phyloP scores from a whole-genome alignment of 805 yeast genomes.

The Yarrowia alimentaria region DNA sequence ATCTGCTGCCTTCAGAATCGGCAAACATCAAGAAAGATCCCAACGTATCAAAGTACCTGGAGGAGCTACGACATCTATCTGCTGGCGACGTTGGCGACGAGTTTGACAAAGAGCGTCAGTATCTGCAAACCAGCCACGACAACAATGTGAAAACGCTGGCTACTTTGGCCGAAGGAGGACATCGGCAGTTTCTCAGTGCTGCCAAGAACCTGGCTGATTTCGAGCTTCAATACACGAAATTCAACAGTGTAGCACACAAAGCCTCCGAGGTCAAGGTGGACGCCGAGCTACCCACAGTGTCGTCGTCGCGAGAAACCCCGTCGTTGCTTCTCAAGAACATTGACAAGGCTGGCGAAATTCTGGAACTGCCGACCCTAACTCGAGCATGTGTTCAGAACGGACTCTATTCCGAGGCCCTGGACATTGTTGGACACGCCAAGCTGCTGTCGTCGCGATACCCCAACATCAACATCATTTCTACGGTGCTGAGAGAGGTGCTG shows the following conservation, averaged over 20 bases:
- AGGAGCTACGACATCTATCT: conserved; percentile 6
- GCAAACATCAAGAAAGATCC: conserved; percentile 16
- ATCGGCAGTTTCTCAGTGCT: conserved; percentile 21
- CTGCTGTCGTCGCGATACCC: conserved; percentile 71
- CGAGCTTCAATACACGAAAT: conserved; percentile 1
- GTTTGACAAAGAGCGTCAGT: conserved; percentile 17
- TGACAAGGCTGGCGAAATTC: conserved; percentile 69
- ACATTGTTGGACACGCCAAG: conserved; percentile 70
- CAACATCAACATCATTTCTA: conserved; percentile 50
- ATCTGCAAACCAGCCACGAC: conserved; percentile 8
- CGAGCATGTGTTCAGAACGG: conserved; percentile 83
- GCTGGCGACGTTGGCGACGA: conserved; percentile 19
- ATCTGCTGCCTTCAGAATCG: conserved; percentile 13
- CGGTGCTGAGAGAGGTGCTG: conserved; percentile 55
- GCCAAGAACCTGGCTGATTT: conserved; percentile 20
- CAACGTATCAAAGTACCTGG: neutral
- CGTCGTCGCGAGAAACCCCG: conserved; percentile 14
- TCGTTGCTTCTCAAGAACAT: conserved; percentile 46
- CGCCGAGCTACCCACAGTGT: neutral
- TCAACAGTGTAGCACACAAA: neutral
- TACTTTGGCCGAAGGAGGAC: conserved; percentile 22
- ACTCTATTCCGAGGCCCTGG: conserved; percentile 84
- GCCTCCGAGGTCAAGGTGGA: conserved; percentile 17
- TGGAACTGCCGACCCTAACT: conserved; percentile 81
- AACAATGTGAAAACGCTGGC: conserved; percentile 24